Percentiles rank a stretch among this genome's conserved stretches.
Conservation (phyloP, 805 yeast species). For the Wickerhamiella parazyma region DNA sequence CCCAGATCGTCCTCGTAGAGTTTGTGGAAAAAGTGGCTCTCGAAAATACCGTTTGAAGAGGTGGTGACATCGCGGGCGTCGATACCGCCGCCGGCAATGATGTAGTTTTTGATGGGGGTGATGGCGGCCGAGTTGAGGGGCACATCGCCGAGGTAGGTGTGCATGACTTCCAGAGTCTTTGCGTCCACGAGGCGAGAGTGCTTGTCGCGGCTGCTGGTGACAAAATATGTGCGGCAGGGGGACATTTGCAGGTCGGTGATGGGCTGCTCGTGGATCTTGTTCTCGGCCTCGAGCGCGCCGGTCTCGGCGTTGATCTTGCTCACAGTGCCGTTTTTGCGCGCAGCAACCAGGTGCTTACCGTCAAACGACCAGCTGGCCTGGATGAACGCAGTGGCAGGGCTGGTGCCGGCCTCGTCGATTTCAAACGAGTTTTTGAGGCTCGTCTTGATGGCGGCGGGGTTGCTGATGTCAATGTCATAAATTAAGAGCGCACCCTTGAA, state of each 20-base stretch:
- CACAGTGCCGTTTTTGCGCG: conserved; percentile 76
- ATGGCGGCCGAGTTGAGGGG: conserved; percentile 93
- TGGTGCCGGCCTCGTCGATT: conserved; percentile 12
- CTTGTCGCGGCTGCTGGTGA: conserved; percentile 88
- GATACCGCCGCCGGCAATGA: conserved; percentile 97
- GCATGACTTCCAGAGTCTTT: conserved; percentile 55
- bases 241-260: conserved; percentile 87
- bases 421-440: conserved; percentile 33
- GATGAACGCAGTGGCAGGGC: conserved; percentile 29
- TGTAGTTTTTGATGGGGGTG: conserved; percentile 83
- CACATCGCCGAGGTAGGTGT: conserved; percentile 72
- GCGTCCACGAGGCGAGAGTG: conserved; percentile 66
- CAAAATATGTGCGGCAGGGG: conserved; percentile 74
- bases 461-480: conserved; percentile 44
- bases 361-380: conserved; percentile 82
- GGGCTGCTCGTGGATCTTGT: conserved; percentile 54
- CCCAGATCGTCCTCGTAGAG: conserved; percentile 93
- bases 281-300: conserved; percentile 51
- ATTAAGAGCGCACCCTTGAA: conserved; percentile 62
- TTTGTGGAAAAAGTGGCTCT: conserved; percentile 91
- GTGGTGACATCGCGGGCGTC: conserved; percentile 97
- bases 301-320: conserved; percentile 66
- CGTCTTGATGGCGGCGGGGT: conserved; percentile 32
- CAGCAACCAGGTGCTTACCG: conserved; percentile 63
- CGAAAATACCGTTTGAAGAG: conserved; percentile 95